phyloP scores from a whole-genome alignment of 2,329 filamentous ascomycete genomes.

The Chrysoporthe puriensis region DNA sequence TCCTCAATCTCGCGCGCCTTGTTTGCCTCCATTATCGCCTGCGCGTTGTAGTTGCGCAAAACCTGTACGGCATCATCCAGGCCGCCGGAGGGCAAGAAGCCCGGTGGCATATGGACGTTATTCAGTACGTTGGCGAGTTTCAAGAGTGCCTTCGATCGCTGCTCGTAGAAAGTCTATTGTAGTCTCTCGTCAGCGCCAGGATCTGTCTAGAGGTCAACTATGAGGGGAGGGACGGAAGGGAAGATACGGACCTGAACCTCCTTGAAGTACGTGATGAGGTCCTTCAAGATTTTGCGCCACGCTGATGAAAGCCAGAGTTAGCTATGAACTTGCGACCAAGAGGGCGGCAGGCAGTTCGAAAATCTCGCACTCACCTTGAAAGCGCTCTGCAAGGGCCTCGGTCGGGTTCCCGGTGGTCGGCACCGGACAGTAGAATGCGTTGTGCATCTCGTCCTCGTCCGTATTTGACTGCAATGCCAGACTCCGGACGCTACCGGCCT shows the following conservation, averaged over 20 bases:
- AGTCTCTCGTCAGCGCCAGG: background rate
- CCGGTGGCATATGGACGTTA: constrained; percentile 73
- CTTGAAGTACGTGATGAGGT: constrained; percentile 90
- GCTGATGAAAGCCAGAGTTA: constrained; percentile 52
- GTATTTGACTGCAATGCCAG: constrained; percentile 71
- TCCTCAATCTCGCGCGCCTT: constrained; percentile 90
- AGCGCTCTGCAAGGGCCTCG: constrained; percentile 82
- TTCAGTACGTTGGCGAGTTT: constrained; percentile 85
- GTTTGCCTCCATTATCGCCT: constrained; percentile 76
- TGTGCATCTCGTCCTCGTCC: constrained; percentile 74
- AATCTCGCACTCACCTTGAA: constrained; percentile 71
- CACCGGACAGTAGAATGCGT: constrained; percentile 86
- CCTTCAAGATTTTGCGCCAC: constrained; percentile 94
- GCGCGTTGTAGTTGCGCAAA: constrained; percentile 80
- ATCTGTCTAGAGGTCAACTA: background rate
- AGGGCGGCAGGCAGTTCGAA: constrained; percentile 10
- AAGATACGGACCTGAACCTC: constrained; percentile 69
- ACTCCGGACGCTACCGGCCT: constrained; percentile 85
- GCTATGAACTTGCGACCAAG: constrained; percentile 20
- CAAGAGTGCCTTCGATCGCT: constrained; percentile 76
- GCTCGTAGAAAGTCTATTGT: constrained; percentile 72
- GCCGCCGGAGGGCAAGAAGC: constrained; percentile 81
- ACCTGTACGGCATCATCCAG: constrained; percentile 85
- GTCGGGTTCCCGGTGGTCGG: constrained; percentile 87
- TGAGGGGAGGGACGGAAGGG: background rate